Evolutionary conservation across 768 basidiomycete genomes (phyloP).

Genomic region (Lepiota subincarnata): DNA sequence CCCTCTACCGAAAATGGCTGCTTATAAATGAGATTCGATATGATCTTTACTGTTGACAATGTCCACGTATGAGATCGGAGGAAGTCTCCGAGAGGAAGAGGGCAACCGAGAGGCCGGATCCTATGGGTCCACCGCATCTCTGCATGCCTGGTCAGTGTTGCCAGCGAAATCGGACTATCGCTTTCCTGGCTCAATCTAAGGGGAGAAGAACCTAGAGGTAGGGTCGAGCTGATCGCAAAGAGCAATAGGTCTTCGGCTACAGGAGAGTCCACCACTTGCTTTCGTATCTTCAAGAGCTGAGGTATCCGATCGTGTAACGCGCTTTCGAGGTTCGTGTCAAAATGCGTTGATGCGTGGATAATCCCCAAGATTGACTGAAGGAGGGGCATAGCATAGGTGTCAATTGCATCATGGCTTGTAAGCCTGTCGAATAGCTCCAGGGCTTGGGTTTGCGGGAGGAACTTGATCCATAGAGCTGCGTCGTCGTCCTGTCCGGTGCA

Average conservation of each 20-base stretch:
- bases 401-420: constrained; percentile 10
- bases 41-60: constrained; percentile 36
- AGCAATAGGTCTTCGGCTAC: constrained; percentile 49
- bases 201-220: constrained; percentile 31
- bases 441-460: constrained; percentile 39
- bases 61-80: constrained; percentile 42
- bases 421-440: constrained; percentile 42
- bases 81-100: constrained; percentile 29
- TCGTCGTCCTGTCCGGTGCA: constrained; percentile 18
- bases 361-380: constrained; percentile 35
- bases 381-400: constrained; percentile 14
- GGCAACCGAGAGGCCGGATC: constrained; percentile 12
- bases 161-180: neutral
- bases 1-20: constrained; percentile 20
- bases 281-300: constrained; percentile 34
- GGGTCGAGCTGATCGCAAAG: constrained; percentile 30
- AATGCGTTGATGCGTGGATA: constrained; percentile 18
- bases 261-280: constrained; percentile 28
- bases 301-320: constrained; percentile 28
- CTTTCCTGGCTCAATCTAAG: constrained; percentile 2
- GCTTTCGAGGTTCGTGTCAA: constrained; percentile 21
- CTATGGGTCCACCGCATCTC: constrained; percentile 32
- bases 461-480: constrained; percentile 52
- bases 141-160: constrained; percentile 19
- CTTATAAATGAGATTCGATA: constrained; percentile 42